Conservation (phyloP, 257 asterid species). For the Primulina eburnea region DNA sequence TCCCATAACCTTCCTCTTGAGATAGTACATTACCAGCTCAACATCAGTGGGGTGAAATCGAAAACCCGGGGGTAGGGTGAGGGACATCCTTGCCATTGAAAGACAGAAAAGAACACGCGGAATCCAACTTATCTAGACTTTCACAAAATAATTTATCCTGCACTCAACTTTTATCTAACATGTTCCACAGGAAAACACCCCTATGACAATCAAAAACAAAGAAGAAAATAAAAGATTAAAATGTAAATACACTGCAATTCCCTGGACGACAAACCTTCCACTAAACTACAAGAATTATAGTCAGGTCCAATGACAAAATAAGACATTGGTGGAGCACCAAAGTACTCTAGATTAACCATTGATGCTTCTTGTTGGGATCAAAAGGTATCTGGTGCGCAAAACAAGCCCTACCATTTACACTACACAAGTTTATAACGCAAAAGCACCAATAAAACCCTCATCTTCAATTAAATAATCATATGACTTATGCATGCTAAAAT, state of each 20-base stretch:
- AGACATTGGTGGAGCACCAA: conserved; percentile 54
- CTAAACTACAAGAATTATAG: conserved; percentile 16
- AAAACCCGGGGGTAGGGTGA: conserved; percentile 65
- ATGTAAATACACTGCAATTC: conserved; percentile 16
- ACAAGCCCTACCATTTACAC: conserved; percentile 49
- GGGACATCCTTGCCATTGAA: conserved; percentile 42
- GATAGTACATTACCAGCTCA: conserved; percentile 75
- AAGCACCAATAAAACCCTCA: conserved; percentile 20
- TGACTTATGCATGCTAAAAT: too few relatives aligned
- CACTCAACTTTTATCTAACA: too few relatives aligned
- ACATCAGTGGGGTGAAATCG: conserved; percentile 89
- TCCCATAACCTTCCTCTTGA: conserved; percentile 70
- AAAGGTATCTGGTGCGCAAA: conserved; percentile 82
- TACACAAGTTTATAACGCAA: conserved; percentile 30
- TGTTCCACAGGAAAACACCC: too few relatives aligned
- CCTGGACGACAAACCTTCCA: conserved; percentile 2
- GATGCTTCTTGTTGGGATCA: conserved; percentile 71
- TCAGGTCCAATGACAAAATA: conserved; percentile 91
- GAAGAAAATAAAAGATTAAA: conserved; percentile 13
- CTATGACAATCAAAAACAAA: background rate
- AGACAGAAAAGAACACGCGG: conserved; percentile 16
- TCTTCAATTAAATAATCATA: background rate
- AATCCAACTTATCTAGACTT: conserved; percentile 19
- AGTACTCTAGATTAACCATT: conserved; percentile 54
- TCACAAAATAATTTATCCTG: conserved; percentile 8